These are phyloP conservation scores for Vaccinium corymbosum DNA, from an alignment of 148 eudicot species.

Conservation along the genomic window DNA sequence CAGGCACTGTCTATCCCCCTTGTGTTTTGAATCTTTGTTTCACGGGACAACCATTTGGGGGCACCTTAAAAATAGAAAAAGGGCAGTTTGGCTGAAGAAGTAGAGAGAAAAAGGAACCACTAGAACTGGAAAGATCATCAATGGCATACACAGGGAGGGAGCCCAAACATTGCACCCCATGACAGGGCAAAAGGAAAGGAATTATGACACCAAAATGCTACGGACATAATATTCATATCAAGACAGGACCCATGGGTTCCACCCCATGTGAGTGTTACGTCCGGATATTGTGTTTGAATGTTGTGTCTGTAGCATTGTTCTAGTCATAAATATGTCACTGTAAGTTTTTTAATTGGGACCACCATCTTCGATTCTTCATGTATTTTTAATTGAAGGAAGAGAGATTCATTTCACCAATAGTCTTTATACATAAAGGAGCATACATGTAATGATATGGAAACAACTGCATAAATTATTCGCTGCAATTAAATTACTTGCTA, in stretches of 20 bases:
- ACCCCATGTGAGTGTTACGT: too few species aligned
- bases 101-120: background rate
- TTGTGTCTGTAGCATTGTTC: too few species aligned
- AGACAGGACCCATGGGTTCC: background rate
- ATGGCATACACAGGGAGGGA: background rate
- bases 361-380: background rate
- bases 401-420: background rate
- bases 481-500: background rate
- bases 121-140: background rate
- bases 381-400: background rate
- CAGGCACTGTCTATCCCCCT: background rate
- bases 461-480: background rate
- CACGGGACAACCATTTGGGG: background rate
- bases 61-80: background rate
- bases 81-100: background rate
- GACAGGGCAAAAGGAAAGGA: background rate
- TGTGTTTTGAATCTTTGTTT: background rate
- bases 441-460: background rate
- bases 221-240: too few species aligned
- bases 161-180: background rate
- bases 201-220: too few species aligned
- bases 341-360: background rate
- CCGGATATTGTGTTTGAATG: too few species aligned
- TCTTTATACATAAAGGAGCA: background rate
- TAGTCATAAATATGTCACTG: background rate